Evolutionary conservation across 2,329 filamentous ascomycete species (phyloP).

Genomic region (Trematosphaeria pertusa): DNA sequence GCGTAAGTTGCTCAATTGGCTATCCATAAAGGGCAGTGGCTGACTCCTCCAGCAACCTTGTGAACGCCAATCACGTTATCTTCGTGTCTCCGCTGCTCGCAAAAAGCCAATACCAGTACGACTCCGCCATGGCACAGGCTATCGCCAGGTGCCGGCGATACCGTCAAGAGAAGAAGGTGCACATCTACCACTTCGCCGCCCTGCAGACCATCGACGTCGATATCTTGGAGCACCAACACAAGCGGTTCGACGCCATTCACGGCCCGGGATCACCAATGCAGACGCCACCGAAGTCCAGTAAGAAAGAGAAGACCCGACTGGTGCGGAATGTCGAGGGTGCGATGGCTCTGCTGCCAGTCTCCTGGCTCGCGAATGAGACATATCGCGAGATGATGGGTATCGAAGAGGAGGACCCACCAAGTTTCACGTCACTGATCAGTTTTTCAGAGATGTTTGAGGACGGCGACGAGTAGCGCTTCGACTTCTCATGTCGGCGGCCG

Average conservation of each 20-base stretch:
- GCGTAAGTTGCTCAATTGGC: constrained; percentile 61
- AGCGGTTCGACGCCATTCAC: constrained; percentile 31
- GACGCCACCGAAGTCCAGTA: constrained; percentile 6
- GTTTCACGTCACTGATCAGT: constrained; percentile 34
- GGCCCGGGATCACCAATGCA: constrained; percentile 5
- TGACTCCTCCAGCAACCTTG: constrained; percentile 65
- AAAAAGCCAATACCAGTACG: constrained; percentile 60
- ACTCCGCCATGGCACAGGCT: constrained; percentile 67
- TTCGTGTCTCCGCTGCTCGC: constrained; percentile 65
- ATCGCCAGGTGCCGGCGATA: constrained; percentile 67
- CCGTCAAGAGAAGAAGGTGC: constrained; percentile 64
- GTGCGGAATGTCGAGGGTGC: constrained; percentile 21
- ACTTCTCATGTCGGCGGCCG: not conserved
- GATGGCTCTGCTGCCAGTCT: constrained; percentile 34
- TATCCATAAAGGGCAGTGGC: too few relatives aligned
- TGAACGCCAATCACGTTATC: constrained; percentile 69
- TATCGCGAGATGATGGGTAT: constrained; percentile 20
- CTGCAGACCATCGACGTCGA: constrained; percentile 69
- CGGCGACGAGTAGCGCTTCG: constrained; percentile 14
- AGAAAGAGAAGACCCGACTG: constrained; percentile 28
- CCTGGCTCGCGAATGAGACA: constrained; percentile 28
- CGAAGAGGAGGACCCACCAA: constrained; percentile 18
- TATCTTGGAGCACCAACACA: constrained; percentile 54
- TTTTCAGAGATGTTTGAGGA: constrained; percentile 36
- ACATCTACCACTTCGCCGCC: constrained; percentile 77